phyloP scores from a whole-genome alignment of 1,139 yeast genomes.

The Waltiozyma sp. region DNA sequence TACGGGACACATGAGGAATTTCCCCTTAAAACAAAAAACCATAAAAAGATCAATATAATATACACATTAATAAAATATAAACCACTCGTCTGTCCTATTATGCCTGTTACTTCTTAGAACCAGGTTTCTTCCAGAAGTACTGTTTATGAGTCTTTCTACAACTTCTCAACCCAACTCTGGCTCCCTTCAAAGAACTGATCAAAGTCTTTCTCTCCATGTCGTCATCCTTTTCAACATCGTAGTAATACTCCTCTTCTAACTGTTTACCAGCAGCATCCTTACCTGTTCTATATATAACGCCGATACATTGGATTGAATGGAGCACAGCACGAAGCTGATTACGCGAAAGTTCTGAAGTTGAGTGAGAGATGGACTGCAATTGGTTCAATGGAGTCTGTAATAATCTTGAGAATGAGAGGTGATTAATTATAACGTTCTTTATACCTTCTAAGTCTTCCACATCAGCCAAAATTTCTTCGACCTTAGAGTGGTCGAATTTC shows the following conservation, averaged over 20 bases:
- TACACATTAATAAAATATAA: not conserved
- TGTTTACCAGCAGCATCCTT: conserved; percentile 96
- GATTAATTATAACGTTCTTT: conserved; percentile 62
- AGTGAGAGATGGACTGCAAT: conserved; percentile 48
- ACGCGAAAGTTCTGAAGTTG: conserved; percentile 32
- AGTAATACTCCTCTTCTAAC: conserved; percentile 86
- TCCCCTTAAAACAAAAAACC: not conserved
- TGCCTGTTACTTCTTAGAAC: conserved; percentile 12
- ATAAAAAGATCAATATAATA: not conserved
- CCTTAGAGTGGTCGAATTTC: conserved; percentile 14
- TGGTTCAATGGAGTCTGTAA: conserved; percentile 75
- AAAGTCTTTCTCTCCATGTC: conserved; percentile 59
- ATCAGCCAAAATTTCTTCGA: conserved; percentile 11
- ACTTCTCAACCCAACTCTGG: conserved; percentile 58
- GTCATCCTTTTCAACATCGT: conserved; percentile 70
- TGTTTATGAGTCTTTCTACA: conserved; percentile 94
- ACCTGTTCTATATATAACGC: conserved; percentile 78
- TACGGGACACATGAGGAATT: too few species aligned
- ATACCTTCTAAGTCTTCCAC: conserved; percentile 38
- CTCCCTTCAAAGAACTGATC: conserved; percentile 72
- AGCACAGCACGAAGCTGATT: conserved; percentile 34
- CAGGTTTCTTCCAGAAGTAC: conserved; percentile 74
- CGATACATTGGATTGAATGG: conserved; percentile 41
- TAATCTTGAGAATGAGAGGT: conserved; percentile 80
- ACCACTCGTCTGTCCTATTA: not conserved